Base-by-base conservation (phyloP, 805 yeast species). In the Nakazawaea ishiwadae region DNA sequence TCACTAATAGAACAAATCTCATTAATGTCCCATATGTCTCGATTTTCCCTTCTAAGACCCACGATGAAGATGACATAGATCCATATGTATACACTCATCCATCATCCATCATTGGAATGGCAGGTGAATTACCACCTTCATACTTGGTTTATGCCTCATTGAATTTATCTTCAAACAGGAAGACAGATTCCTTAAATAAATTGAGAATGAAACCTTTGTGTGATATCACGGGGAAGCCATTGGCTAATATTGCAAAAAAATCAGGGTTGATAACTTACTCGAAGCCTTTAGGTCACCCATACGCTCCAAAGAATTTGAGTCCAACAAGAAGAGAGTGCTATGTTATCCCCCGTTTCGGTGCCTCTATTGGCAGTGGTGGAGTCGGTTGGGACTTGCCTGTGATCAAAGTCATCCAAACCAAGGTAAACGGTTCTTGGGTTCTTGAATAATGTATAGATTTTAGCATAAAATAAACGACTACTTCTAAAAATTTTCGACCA, bases 331-430 rank as follows among this genome's bases (percentile, higher is more conserved):
- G 96, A 50, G 90, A 84, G 53, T 86, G 95, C 51, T 90, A 87
- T 63, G 96, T 90, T 12, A 81, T 88, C 38, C 97, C 98, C 1
- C 66, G 96, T 42, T 79, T 85, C 55, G 97, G 97, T 4, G 90
- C 95, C 9, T 72, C 79, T 5, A 68, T 82, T 32, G 95, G 95
- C 9, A 72, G 79, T 31, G 96, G 96, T 16, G 85, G 87, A 17
- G 69, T 83, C 20, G 96, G 96, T 7, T 91, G 96, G 95, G 96
- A 91, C 52, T 62, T 91, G 39, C 95, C 93, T 6, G 84, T 81
- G 3, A 67, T 82, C 20, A 82, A 87, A 56, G 93, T 89, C 2
- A 66, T 67, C 1, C 96, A 91, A 57, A 70, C 67, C 45, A 85
- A 82, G 54, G 59, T 67, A 5, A 62, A 71, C 27, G 93, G 95